phyloP scores from a whole-genome alignment of 2,329 filamentous ascomycete species.

The Fusarium secorum region DNA sequence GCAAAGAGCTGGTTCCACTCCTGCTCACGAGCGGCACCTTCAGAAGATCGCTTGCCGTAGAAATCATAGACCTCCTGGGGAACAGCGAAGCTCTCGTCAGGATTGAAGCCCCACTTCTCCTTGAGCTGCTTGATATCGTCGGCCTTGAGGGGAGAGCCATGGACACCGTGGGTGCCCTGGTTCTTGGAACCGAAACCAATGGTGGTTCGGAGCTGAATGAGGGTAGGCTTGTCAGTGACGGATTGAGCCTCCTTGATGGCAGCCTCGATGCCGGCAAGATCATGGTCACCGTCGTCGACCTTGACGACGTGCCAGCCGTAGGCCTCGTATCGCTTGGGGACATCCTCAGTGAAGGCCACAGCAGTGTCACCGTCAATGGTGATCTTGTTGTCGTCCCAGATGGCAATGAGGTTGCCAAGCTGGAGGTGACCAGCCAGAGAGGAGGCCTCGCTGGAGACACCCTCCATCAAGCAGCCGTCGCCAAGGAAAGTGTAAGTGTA shows the following conservation, averaged over 20 bases:
- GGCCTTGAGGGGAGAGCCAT: constrained; percentile 93
- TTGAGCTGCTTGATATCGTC: constrained; percentile 96
- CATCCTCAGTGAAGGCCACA: constrained; percentile 96
- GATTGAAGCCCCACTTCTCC: constrained; percentile 94
- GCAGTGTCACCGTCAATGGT: constrained; percentile 95
- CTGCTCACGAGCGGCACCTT: constrained; percentile 87
- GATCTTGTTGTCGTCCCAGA: constrained; percentile 99
- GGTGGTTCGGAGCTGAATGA: constrained; percentile 97
- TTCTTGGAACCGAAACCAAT: constrained; percentile 96
- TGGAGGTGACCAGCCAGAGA: constrained; percentile 95
- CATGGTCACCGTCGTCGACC: constrained; percentile 87
- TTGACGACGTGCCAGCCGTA: constrained; percentile 94
- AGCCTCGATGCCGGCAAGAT: constrained; percentile 85
- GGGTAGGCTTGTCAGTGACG: constrained; percentile 93
- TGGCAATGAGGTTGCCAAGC: constrained; percentile 94
- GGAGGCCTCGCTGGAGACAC: constrained; percentile 90
- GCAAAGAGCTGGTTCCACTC: constrained; percentile 95
- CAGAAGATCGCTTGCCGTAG: constrained; percentile 83
- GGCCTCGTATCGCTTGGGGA: constrained; percentile 90
- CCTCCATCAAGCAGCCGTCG: constrained; percentile 98
- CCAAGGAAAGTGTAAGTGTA: constrained; percentile 97
- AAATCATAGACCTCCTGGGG: constrained; percentile 93
- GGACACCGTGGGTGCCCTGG: constrained; percentile 92
- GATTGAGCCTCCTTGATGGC: constrained; percentile 86
- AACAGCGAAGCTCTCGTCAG: constrained; percentile 89